Percentiles rank a stretch among this genome's conserved stretches.
phyloP scores from a whole-genome alignment of 2,329 filamentous ascomycete species.

The Pseudogymnoascus sp. region DNA sequence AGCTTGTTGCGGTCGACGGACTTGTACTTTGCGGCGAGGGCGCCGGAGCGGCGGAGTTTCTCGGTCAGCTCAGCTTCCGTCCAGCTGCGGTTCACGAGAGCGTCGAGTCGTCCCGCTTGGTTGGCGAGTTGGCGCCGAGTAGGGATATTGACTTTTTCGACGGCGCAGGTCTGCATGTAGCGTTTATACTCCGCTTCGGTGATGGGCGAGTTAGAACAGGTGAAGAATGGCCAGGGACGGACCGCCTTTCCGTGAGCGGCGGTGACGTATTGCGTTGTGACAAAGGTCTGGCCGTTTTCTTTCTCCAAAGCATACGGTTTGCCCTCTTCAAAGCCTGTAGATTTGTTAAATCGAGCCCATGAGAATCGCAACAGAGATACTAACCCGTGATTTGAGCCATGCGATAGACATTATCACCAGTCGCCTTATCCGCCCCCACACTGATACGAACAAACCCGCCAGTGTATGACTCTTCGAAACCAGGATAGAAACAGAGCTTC shows the following conservation, averaged over 20 bases:
- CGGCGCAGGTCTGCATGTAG: constrained; percentile 65
- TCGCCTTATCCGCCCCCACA: constrained; percentile 67
- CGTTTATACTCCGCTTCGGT: constrained; percentile 78
- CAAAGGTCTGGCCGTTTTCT: constrained; percentile 63
- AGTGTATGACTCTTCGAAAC: constrained; percentile 71
- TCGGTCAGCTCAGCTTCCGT: constrained; percentile 74
- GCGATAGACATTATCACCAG: constrained; percentile 70
- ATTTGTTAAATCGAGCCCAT: constrained; percentile 17
- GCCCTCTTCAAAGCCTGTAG: constrained; percentile 63
- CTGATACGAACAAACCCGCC: constrained; percentile 82
- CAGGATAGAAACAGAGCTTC: constrained; percentile 86
- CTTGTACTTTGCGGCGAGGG: constrained; percentile 57
- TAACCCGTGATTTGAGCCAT: constrained; percentile 81
- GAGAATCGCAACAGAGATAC: constrained; percentile 12
- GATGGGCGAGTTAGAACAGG: constrained; percentile 76
- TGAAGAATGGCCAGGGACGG: constrained; percentile 81
- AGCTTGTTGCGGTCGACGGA: constrained; percentile 61
- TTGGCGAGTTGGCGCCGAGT: constrained; percentile 58
- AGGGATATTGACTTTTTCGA: constrained; percentile 65
- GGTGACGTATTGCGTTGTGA: constrained; percentile 77
- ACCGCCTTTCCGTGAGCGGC: constrained; percentile 76
- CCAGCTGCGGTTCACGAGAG: constrained; percentile 69
- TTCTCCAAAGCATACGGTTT: constrained; percentile 76
- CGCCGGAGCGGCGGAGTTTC: constrained; percentile 64
- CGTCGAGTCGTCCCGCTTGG: constrained; percentile 76